Conservation (phyloP, 1,139 yeast species). For the Saccharomycopsis phalli region DNA sequence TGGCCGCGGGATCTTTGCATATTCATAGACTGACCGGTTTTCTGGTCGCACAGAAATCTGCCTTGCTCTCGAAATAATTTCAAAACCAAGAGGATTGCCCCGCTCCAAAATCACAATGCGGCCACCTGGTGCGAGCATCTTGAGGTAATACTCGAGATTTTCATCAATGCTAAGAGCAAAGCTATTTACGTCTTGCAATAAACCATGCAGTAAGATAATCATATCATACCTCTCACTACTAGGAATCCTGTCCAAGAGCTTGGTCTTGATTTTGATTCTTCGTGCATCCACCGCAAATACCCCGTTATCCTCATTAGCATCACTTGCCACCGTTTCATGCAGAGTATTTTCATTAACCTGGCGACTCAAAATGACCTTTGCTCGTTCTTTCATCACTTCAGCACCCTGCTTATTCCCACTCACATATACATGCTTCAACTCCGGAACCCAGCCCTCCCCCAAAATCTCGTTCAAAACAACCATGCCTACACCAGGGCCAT, state of each 20-base stretch:
- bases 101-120: conserved; percentile 72
- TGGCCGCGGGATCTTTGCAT: conserved; percentile 64
- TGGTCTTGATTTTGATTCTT: conserved; percentile 44
- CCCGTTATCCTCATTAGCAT: conserved; percentile 22
- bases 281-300: conserved; percentile 57
- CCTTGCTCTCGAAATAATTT: conserved; percentile 80
- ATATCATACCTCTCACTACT: conserved; percentile 53
- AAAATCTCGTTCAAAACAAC: conserved; percentile 77
- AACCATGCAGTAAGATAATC: conserved; percentile 77
- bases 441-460: conserved; percentile 55
- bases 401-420: conserved; percentile 42
- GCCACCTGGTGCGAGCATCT: conserved; percentile 66
- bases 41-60: conserved; percentile 85
- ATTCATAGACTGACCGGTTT: conserved; percentile 38
- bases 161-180: conserved; percentile 72
- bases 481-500: conserved; percentile 92
- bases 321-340: conserved; percentile 20
- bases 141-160: conserved; percentile 51
- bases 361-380: conserved; percentile 64
- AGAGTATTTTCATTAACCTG: conserved; percentile 49
- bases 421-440: conserved; percentile 60
- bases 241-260: conserved; percentile 42
- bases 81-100: conserved; percentile 87
- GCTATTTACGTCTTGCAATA: conserved; percentile 48
- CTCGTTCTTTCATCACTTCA: conserved; percentile 72